Evolutionary conservation across 2,329 filamentous ascomycete genomes (phyloP), one percentile per base, ranked within the genome.

Genomic region (Xylariaceae sp.): DNA sequence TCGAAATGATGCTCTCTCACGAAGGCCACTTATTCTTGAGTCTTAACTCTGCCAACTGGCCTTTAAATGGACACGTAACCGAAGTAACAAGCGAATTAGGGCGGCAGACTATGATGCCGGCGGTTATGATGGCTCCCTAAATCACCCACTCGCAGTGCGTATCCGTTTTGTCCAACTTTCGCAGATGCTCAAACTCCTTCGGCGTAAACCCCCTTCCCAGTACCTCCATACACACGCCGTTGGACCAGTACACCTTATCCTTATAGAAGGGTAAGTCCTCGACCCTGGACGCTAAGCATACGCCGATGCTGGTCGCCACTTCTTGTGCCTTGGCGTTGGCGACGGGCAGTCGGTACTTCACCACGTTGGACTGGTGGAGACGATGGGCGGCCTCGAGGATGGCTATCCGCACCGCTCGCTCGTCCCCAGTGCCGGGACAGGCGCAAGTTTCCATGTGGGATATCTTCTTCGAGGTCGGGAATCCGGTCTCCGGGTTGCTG

Each of bases 291-390:
- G 5, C 9, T 9, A 45, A n/a, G 29, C 26, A 34, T 17, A 45
- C 12, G 14, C 43, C 43, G 11, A 45, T 23, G 14, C 13, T 15
- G 11, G 34, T 16, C 26, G 43, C 43, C 2, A 35, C 38, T 6
- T 31, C 8, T 5, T 30, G 21, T 9, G 38, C 38, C 21, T 39
- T 36, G 35, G 31, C 27, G 23, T 45, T 45, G 2, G 39, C 43
- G 3, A 36, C 27, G n/a, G 43, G 43, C 7, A 45, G 39, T 28
- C 29, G 36, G 27, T 45, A 41, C 28, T 37, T 33, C 4, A 45
- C 43, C 15, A 41, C 43, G 29, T 45, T 45, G 17, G 38, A 41
- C 5, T 39, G 14, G 38, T 45, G 43, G 2, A 45, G 19, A 16
- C 36, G 16, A 29, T 21, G 17, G 3, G 35, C 43, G 5, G 21